Base-by-base conservation (phyloP, 805 yeast species). In the Hanseniaspora lachancei region DNA sequence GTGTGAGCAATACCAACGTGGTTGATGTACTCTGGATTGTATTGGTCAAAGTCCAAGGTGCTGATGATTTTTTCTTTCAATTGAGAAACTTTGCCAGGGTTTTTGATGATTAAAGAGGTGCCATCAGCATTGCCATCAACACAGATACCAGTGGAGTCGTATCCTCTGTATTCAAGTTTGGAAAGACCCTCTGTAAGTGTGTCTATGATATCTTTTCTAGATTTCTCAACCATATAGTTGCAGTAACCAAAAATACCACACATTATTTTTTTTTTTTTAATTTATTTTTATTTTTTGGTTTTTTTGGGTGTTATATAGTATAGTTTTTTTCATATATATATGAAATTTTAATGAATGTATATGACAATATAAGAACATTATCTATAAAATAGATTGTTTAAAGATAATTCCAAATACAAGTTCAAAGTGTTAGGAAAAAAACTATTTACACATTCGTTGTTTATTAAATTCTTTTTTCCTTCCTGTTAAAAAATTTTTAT, bases 1-100 rank as follows among this genome's bases (percentile, higher is more conserved):
- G 99, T 93, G 72, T 93, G 99, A 24, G 98, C 97, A 69, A 93
- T 93, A 67, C 96, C 98, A 58, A 82, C 89, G 68, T 93, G 98
- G 68, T 84, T 80, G 63, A 79, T 82, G 66, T 87, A 89, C 64
- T 84, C 79, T 57, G 82, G 77, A 47, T 78, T 68, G 50, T 39
- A 38, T 20, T 44, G n/a, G 6, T 53, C 48, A 23, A 46, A 46
- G 21, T 53, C 23, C 9, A 53, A 39, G 23, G 68, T 65, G 23
- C 68, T 61, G 35, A 71, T 74, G 61, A 86, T 80, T 70, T 82
- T 82, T 59, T 80, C 76, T 68, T 77, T 83, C 68, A 93, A 81
- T 57, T 81, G 83, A 61, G 78, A 79, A 62, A 93, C 99, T 71
- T 93, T 95, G 66, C 98, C 98, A 58, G 81, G 88, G 69, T 86